Conservation (phyloP, 768 basidiomycete genomes). For the Boletellus ananiceps region DNA sequence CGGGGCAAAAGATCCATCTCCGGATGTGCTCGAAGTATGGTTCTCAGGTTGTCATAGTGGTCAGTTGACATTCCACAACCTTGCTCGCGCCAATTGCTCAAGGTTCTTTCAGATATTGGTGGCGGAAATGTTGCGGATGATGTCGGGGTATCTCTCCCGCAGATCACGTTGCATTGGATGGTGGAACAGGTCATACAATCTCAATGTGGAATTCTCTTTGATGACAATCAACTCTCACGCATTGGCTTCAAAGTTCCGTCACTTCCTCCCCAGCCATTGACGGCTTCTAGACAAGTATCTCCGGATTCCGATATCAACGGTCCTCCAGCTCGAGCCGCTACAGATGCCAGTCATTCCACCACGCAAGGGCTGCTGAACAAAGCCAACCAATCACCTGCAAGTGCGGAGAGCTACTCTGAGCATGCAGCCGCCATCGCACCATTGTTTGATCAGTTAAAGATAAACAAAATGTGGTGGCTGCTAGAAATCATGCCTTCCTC, state of each 20-base stretch:
- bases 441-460: slow-evolving; percentile 48
- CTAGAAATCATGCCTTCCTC: slow-evolving; percentile 59
- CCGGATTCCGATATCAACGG: not conserved
- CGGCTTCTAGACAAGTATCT: not conserved
- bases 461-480: slow-evolving; percentile 57
- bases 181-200: slow-evolving; percentile 57
- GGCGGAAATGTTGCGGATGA: slow-evolving; percentile 54
- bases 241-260: slow-evolving; percentile 32
- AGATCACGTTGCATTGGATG: slow-evolving; percentile 77
- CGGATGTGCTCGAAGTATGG: slow-evolving; percentile 76
- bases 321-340: not conserved
- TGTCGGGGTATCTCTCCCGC: slow-evolving; percentile 40
- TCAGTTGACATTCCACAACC: slow-evolving; percentile 28
- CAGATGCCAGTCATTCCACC: not conserved
- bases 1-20: not conserved
- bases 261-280: slow-evolving; percentile 7
- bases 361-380: not conserved
- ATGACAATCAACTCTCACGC: slow-evolving; percentile 41
- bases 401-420: slow-evolving; percentile 8
- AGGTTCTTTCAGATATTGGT: slow-evolving; percentile 52
- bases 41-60: slow-evolving; percentile 71
- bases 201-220: slow-evolving; percentile 58
- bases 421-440: slow-evolving; percentile 40
- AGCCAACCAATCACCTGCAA: not conserved
- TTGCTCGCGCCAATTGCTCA: not conserved